Evolutionary conservation across 1,284 basidiomycete species (phyloP), one percentile per base, ranked within the genome.

Genomic region (Apiotrichum brassicae): DNA sequence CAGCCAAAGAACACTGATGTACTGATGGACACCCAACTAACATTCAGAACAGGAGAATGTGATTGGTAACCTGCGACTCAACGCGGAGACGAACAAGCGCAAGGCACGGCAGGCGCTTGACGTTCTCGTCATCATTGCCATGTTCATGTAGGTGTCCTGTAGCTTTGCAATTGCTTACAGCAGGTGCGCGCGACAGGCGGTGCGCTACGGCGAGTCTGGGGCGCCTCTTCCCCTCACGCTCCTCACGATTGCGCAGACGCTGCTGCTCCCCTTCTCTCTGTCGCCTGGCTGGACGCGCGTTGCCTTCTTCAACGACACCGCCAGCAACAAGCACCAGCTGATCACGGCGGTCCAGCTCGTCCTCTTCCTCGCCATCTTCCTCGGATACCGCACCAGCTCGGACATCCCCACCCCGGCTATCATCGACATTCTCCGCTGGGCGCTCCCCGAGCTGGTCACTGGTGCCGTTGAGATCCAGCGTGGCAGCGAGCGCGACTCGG

Each of bases 41-140:
- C 30, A 14, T 11, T n/a, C 46, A 69, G 67, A 65, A 41, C 68
- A 71, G 53, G 66, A 67, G 8, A 49, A 54, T 7, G 61, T 66
- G 55, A 68, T 71, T 47, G 24, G 28, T 14, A 20, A 49, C 2
- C 43, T 71, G n/a, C 39, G 58, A 25, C 20, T 26, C 14, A 61
- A 61, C 56, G 62, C 64, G 22, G 51, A 40, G 3, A 25, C 22
- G n/a, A 54, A 63, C 46, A 65, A 63, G 40, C 34, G 42, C 16
- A 53, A 53, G 20, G 54, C 57, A 16, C 56, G 62, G 20, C 53
- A 52, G 26, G 51, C 51, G 13, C 58, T 69, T 18, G 66, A 71
- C 46, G 33, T 58, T 6, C 60, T 63, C n/a, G 57, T 71, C 13
- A 33, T 57, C 22, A 53, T 56, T 9, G 57, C 47, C 13, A 30